Percentiles rank a stretch among this genome's conserved stretches.
phyloP scores from a whole-genome alignment of 2,329 filamentous ascomycete genomes.

The Drechslerella stenobrocha region DNA sequence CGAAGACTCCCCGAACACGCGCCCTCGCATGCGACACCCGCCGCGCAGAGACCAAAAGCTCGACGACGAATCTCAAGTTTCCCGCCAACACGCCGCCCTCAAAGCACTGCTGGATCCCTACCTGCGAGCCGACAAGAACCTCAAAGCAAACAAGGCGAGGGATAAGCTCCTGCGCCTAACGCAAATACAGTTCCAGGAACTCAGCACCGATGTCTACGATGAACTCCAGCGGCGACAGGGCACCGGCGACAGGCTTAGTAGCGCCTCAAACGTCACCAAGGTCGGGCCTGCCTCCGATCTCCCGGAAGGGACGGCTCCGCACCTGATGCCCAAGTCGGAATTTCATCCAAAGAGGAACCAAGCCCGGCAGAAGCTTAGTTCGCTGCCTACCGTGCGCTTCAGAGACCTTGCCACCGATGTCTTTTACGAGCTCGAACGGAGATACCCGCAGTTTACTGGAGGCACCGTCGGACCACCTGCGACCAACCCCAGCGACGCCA shows the following conservation, averaged over 20 bases:
- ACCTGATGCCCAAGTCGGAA: slow-evolving; percentile 77
- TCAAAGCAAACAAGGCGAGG: slow-evolving; percentile 76
- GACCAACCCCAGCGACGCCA: slow-evolving; percentile 53
- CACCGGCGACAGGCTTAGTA: slow-evolving; percentile 56
- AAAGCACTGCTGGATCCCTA: slow-evolving; percentile 52
- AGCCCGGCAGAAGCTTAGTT: slow-evolving; percentile 91
- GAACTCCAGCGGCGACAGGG: slow-evolving; percentile 86
- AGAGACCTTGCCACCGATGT: slow-evolving; percentile 92
- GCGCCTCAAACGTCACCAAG: slow-evolving; percentile 57
- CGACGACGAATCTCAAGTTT: slow-evolving; percentile 63
- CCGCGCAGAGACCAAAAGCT: slow-evolving; percentile 54
- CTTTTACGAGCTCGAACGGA: slow-evolving; percentile 87
- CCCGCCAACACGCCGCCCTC: slow-evolving; percentile 54
- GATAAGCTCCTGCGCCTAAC: slow-evolving; percentile 92
- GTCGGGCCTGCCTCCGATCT: slow-evolving; percentile 61
- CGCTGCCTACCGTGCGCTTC: slow-evolving; percentile 82
- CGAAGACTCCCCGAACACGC: slow-evolving; percentile 51
- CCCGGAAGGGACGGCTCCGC: slow-evolving; percentile 61
- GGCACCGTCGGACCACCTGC: slow-evolving; percentile 71
- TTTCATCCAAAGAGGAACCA: slow-evolving; percentile 98
- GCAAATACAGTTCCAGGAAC: slow-evolving; percentile 89
- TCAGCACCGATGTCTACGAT: slow-evolving; percentile 97
- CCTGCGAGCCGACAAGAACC: slow-evolving; percentile 48
- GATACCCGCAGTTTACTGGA: slow-evolving; percentile 78
- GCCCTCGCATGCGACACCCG: slow-evolving; percentile 42